Evolutionary conservation across 2,329 filamentous ascomycete species (phyloP).

Genomic region (Diaporthe vexans): DNA sequence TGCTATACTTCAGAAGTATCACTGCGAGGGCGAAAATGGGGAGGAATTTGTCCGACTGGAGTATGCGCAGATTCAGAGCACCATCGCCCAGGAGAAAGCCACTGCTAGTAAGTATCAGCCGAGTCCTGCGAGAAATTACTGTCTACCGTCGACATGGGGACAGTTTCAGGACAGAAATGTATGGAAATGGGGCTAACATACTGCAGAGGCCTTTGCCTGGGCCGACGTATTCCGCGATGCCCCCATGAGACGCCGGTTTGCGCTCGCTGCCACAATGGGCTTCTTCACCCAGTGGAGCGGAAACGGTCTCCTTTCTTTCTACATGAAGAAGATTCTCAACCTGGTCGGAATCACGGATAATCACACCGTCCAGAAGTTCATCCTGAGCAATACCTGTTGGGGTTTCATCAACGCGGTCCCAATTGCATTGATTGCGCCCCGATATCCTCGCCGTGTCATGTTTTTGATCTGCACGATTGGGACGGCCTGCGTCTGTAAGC

Average conservation of each 20-base stretch:
- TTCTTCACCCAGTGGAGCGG: constrained; percentile 59
- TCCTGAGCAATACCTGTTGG: constrained; percentile 56
- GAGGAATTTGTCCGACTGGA: constrained; percentile 68
- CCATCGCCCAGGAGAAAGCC: constrained; percentile 61
- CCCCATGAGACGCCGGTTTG: constrained; percentile 52
- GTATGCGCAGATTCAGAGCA: constrained; percentile 68
- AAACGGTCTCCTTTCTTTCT: constrained; percentile 56
- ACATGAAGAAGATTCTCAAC: constrained; percentile 57
- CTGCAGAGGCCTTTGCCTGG: constrained; percentile 36
- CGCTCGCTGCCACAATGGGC: constrained; percentile 52
- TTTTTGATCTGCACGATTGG: constrained; percentile 53
- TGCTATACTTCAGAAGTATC: constrained; percentile 68
- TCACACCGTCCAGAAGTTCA: constrained; percentile 54
- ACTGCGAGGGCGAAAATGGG: constrained; percentile 66
- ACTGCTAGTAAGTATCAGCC: constrained; percentile 51
- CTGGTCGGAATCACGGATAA: constrained; percentile 55
- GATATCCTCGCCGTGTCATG: constrained; percentile 52
- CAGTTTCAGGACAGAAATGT: neutral
- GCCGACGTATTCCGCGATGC: constrained; percentile 51
- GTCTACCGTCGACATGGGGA: neutral
- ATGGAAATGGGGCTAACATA: neutral
- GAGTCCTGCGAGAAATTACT: neutral
- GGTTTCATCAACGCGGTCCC: constrained; percentile 53
- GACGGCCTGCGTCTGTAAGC: constrained; percentile 35
- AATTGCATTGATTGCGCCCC: constrained; percentile 53